These are phyloP conservation scores for Carex scoparia DNA, from an alignment of 176 grass and related monocot species.

Conservation along the genomic window DNA sequence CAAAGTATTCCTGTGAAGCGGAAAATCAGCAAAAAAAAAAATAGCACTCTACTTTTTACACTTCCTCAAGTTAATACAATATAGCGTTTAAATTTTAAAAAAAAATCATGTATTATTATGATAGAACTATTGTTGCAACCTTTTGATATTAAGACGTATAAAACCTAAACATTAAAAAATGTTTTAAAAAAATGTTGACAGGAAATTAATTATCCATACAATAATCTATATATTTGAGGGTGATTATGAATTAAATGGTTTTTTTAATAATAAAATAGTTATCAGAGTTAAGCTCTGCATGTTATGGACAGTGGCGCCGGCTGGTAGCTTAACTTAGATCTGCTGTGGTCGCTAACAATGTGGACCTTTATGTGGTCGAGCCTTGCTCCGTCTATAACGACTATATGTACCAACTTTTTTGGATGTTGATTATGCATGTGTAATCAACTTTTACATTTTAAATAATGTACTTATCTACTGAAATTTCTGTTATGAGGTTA, in stretches of 20 bases:
- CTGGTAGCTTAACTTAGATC: not conserved
- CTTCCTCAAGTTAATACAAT: not conserved
- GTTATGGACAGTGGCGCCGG: slow-evolving; percentile 10
- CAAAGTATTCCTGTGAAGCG: too few relatives aligned
- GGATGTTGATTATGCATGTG: not conserved
- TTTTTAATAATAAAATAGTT: not conserved
- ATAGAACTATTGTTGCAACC: not conserved
- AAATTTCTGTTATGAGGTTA: not conserved
- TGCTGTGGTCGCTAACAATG: not conserved
- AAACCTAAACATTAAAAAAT: not conserved
- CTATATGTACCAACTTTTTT: not conserved
- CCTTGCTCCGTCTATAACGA: not conserved
- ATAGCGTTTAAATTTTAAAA: not conserved
- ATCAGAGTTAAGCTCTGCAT: slow-evolving; percentile 6
- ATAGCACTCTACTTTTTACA: not conserved
- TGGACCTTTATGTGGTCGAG: not conserved
- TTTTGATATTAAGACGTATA: not conserved
- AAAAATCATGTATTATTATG: not conserved
- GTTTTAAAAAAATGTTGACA: not conserved
- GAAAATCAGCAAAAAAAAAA: not conserved
- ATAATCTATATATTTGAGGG: not conserved
- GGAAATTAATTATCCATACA: not conserved
- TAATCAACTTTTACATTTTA: not conserved
- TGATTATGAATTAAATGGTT: not conserved
- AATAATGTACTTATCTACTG: not conserved